phyloP scores from a whole-genome alignment of 2,329 filamentous ascomycete genomes.

The Trichoderma semiorbis region DNA sequence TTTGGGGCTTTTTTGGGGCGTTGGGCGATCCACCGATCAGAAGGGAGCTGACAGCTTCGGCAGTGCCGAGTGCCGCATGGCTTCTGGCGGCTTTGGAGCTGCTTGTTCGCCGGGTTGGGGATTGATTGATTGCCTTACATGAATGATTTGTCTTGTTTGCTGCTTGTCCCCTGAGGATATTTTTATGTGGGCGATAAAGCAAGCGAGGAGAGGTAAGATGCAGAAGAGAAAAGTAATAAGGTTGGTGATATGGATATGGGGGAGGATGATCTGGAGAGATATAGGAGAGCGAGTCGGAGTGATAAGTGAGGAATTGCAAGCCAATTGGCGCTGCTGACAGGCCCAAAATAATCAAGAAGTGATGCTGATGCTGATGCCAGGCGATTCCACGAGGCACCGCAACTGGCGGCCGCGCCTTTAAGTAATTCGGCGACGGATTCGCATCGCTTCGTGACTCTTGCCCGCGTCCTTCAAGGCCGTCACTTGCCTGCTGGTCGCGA shows the following conservation, averaged over 20 bases:
- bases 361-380: slow-evolving; percentile 8
- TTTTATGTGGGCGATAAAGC: not conserved
- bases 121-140: not conserved
- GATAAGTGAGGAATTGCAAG: not conserved
- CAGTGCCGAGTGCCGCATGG: slow-evolving; percentile 7
- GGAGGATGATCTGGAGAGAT: not conserved
- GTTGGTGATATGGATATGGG: not conserved
- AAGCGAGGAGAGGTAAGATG: not conserved
- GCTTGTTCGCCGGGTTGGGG: not conserved
- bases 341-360: not conserved
- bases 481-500: slow-evolving; percentile 13
- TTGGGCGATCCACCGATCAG: not conserved
- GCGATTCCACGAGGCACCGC: not conserved
- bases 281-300: not conserved
- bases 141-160: not conserved
- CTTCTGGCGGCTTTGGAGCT: not conserved
- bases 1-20: not conserved
- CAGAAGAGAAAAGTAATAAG: not conserved
- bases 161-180: not conserved
- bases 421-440: slow-evolving; percentile 12
- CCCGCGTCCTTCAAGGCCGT: slow-evolving; percentile 4
- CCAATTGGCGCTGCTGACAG: slow-evolving; percentile 6
- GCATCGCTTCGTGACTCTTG: slow-evolving; percentile 18
- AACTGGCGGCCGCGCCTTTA: slow-evolving; percentile 17
- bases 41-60: slow-evolving; percentile 17